These are phyloP conservation scores for Coleophoma eucalyptorum DNA, from an alignment of 2,329 filamentous ascomycete species.

Conservation along the genomic window DNA sequence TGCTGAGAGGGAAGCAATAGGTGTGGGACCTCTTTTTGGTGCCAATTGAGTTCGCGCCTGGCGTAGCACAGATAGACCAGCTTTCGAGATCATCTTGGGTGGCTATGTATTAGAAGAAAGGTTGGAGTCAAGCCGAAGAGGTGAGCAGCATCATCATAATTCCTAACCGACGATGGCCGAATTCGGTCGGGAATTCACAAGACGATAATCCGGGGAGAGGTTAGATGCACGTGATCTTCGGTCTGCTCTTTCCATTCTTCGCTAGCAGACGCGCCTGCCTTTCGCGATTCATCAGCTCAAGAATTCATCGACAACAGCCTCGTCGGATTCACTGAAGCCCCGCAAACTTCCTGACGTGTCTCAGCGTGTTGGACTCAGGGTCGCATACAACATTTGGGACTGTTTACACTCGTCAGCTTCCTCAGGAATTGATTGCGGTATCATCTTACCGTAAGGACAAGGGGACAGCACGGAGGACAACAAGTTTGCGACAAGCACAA, in stretches of 20 bases:
- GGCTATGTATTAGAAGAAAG: background rate
- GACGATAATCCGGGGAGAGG: too few relatives aligned
- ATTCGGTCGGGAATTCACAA: too few relatives aligned
- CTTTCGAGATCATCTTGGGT: slow-evolving; percentile 26
- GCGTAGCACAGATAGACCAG: slow-evolving; percentile 21
- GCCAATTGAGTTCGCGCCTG: slow-evolving; percentile 36
- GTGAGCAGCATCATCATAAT: slow-evolving; percentile 4
- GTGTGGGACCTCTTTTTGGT: slow-evolving; percentile 30
- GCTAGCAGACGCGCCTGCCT: background rate
- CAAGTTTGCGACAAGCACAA: slow-evolving; percentile 24
- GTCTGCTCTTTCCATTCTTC: background rate
- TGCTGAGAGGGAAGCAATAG: slow-evolving; percentile 40
- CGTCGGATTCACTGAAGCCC: background rate
- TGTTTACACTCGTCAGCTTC: too few relatives aligned
- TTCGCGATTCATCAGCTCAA: background rate
- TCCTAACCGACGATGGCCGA: background rate
- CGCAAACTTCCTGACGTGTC: slow-evolving; percentile 6
- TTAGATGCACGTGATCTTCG: background rate
- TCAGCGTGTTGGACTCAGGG: too few relatives aligned
- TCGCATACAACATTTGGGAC: too few relatives aligned
- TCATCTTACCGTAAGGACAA: too few relatives aligned
- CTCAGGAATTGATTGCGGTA: too few relatives aligned
- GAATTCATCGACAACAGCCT: background rate
- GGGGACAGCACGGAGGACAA: too few relatives aligned
- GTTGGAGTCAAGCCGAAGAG: background rate